These are phyloP conservation scores for Phaeophleospora eucalypticola DNA, from an alignment of 2,329 filamentous ascomycete species.

Conservation along the genomic window DNA sequence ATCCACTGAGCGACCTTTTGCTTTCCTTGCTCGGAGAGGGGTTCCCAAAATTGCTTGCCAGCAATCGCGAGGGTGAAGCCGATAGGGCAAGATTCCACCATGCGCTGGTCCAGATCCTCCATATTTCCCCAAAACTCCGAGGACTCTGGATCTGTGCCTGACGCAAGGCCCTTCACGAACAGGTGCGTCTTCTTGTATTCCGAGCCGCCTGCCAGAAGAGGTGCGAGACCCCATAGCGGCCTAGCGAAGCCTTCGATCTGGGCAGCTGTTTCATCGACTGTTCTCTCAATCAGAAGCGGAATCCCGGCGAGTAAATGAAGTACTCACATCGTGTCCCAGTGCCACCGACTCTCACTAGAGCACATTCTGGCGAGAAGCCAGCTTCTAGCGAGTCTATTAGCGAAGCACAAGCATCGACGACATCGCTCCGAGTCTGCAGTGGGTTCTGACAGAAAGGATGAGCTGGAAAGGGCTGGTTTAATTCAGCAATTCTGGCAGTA, in stretches of 20 bases:
- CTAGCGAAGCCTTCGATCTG: constrained; percentile 73
- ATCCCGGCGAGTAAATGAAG: no score
- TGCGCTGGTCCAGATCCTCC: constrained; percentile 71
- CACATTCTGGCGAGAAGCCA: constrained; percentile 65
- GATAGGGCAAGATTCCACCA: constrained; percentile 81
- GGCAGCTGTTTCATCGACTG: constrained; percentile 67
- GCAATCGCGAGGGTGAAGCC: constrained; percentile 71
- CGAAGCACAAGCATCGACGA: constrained; percentile 40
- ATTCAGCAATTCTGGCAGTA: constrained; percentile 27
- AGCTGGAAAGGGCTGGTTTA: constrained; percentile 40
- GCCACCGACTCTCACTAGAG: constrained; percentile 63
- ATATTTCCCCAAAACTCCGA: constrained; percentile 75
- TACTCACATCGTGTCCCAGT: constrained; percentile 62
- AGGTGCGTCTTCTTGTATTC: constrained; percentile 60
- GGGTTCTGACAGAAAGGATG: constrained; percentile 44
- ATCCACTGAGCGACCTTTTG: constrained; percentile 68
- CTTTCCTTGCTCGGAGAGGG: constrained; percentile 58
- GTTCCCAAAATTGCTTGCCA: constrained; percentile 60
- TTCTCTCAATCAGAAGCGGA: not conserved
- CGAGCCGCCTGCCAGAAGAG: constrained; percentile 64
- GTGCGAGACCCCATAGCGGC: constrained; percentile 70
- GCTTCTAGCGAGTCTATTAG: constrained; percentile 67
- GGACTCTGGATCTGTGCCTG: constrained; percentile 65
- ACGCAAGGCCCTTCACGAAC: constrained; percentile 67
- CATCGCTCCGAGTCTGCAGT: constrained; percentile 39